phyloP scores from a whole-genome alignment of 2,329 filamentous ascomycete genomes.

The Colletotrichum lupini region DNA sequence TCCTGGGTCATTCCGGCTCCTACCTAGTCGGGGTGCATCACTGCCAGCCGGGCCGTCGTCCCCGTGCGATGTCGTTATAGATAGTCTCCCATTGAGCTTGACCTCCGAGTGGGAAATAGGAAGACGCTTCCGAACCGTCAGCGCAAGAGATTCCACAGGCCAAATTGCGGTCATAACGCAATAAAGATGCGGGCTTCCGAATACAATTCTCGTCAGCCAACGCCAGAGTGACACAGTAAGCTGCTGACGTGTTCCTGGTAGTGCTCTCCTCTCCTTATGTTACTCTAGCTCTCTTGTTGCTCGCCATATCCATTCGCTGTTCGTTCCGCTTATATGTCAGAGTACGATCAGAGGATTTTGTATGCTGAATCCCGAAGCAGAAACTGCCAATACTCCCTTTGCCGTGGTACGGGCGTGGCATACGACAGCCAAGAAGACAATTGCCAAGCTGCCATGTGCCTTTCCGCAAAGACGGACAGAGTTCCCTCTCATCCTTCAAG shows the following conservation, averaged over 20 bases:
- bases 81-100: not conserved
- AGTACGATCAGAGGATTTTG: not conserved
- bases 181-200: not conserved
- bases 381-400: not conserved
- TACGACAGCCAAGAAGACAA: conserved; percentile 25
- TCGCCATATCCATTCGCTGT: not conserved
- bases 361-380: not conserved
- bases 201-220: not conserved
- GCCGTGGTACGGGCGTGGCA: not conserved
- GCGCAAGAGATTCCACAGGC: not conserved
- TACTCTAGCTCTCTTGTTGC: not conserved
- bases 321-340: too few relatives aligned
- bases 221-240: not conserved
- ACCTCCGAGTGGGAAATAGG: not conserved
- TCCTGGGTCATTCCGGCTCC: not conserved
- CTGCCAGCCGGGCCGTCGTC: not conserved
- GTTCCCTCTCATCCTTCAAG: conserved; percentile 9
- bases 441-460: conserved; percentile 29
- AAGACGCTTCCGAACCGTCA: not conserved
- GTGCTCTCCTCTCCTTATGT: not conserved
- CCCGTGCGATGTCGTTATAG: not conserved
- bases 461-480: conserved; percentile 21
- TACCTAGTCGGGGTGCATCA: not conserved
- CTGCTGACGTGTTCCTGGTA: not conserved
- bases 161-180: not conserved